Conservation (phyloP, 768 basidiomycete genomes). For the Leccinum imitatum region DNA sequence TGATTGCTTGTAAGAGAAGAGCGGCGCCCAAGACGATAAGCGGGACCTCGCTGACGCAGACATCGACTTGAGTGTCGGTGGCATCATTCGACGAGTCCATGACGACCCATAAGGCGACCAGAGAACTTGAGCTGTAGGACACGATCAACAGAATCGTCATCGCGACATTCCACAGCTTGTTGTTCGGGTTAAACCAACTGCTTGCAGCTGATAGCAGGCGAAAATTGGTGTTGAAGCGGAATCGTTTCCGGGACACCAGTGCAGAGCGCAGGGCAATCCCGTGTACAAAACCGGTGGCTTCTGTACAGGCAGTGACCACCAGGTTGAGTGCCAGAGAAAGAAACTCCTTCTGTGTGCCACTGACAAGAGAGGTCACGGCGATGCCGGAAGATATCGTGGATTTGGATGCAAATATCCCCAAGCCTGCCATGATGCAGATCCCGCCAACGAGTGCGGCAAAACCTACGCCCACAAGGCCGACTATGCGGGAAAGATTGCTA, state of each 20-base stretch:
- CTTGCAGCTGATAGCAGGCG: slow-evolving; percentile 27
- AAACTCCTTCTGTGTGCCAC: slow-evolving; percentile 18
- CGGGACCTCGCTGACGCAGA: slow-evolving; percentile 29
- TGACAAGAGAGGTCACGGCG: slow-evolving; percentile 18
- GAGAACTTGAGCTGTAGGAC: slow-evolving; percentile 30
- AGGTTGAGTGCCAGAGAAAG: slow-evolving; percentile 28
- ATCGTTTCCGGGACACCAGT: slow-evolving; percentile 24
- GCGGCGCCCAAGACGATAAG: slow-evolving; percentile 26
- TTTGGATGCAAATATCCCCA: slow-evolving; percentile 24
- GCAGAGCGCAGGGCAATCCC: slow-evolving; percentile 28
- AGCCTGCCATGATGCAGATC: slow-evolving; percentile 25
- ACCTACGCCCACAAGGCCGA: slow-evolving; percentile 28
- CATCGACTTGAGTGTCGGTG: neutral
- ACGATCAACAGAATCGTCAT: slow-evolving; percentile 32
- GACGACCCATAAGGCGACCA: slow-evolving; percentile 23
- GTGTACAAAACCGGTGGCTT: slow-evolving; percentile 31
- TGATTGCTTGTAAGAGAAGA: slow-evolving; percentile 24
- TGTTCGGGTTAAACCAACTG: slow-evolving; percentile 24
- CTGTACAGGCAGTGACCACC: slow-evolving; percentile 29
- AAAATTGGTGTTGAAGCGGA: slow-evolving; percentile 32
- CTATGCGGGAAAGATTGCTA: slow-evolving; percentile 23
- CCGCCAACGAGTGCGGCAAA: slow-evolving; percentile 22
- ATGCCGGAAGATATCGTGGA: slow-evolving; percentile 26
- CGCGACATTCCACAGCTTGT: slow-evolving; percentile 19
- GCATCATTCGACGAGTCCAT: slow-evolving; percentile 15